phyloP scores from a whole-genome alignment of 148 eudicot species.

The Oxyria digyna region DNA sequence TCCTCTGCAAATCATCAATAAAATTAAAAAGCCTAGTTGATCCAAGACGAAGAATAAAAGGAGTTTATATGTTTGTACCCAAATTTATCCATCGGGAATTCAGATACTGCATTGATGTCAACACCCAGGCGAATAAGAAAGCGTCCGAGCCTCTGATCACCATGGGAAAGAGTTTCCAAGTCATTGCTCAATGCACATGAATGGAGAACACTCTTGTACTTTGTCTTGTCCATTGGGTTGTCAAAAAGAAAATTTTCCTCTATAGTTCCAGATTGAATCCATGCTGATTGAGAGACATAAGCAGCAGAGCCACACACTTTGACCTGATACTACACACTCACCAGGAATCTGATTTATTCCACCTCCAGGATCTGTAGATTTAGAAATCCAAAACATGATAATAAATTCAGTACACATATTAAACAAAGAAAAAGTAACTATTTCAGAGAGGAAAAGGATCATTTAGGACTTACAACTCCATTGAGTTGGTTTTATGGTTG shows the following conservation, averaged over 20 bases:
- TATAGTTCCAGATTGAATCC: slow-evolving; percentile 95
- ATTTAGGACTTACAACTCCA: slow-evolving; percentile 73
- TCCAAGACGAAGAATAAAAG: too few relatives aligned
- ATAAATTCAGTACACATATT: neutral
- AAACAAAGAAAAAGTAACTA: neutral
- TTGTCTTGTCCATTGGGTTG: slow-evolving; percentile 73
- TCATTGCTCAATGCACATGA: slow-evolving; percentile 88
- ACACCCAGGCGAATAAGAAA: too few relatives aligned
- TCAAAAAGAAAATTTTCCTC: slow-evolving; percentile 93
- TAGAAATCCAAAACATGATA: neutral
- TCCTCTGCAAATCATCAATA: too few relatives aligned
- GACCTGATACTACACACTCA: slow-evolving; percentile 74
- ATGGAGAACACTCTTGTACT: slow-evolving; percentile 61
- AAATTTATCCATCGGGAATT: too few relatives aligned
- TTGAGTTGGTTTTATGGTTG: slow-evolving; percentile 98
- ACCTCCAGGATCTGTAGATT: slow-evolving; percentile 81
- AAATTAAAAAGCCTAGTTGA: too few relatives aligned
- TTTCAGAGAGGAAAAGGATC: neutral
- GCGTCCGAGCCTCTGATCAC: too few relatives aligned
- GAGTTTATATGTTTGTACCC: too few relatives aligned
- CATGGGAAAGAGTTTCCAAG: slow-evolving; percentile 70
- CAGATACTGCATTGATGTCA: too few relatives aligned
- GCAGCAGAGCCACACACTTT: slow-evolving; percentile 82
- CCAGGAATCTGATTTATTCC: slow-evolving; percentile 90
- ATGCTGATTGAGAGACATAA: slow-evolving; percentile 95